These are phyloP conservation scores for Apiospora aurea DNA, from an alignment of 2,329 filamentous ascomycete species.

Conservation along the genomic window DNA sequence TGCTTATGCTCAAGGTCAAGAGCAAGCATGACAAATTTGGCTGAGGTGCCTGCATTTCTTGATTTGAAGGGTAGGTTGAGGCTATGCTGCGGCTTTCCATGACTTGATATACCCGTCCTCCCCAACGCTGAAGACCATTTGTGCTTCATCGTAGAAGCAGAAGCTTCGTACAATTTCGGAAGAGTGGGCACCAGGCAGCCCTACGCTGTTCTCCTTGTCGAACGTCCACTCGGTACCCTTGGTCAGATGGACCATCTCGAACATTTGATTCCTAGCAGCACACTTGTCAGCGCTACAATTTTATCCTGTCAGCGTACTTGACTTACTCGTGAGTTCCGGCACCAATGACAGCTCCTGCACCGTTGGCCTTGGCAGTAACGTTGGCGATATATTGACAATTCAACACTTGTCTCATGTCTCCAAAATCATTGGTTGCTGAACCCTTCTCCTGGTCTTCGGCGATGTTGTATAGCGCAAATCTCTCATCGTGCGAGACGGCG, in stretches of 20 bases:
- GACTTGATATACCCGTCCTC: constrained; percentile 66
- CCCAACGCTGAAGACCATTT: constrained; percentile 64
- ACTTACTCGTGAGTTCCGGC: constrained; percentile 73
- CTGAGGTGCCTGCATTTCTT: constrained; percentile 41
- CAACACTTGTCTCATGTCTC: constrained; percentile 71
- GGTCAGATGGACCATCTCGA: constrained; percentile 67
- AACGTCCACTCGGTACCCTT: constrained; percentile 61
- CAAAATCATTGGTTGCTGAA: constrained; percentile 64
- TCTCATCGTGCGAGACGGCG: constrained; percentile 80
- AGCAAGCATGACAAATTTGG: constrained; percentile 89
- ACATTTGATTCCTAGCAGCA: constrained; percentile 56
- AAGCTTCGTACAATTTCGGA: constrained; percentile 70
- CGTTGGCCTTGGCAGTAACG: constrained; percentile 66
- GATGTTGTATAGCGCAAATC: constrained; percentile 75
- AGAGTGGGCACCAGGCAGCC: constrained; percentile 68
- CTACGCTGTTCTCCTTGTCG: constrained; percentile 62
- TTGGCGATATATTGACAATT: constrained; percentile 78
- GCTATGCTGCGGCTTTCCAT: constrained; percentile 53
- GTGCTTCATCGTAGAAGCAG: constrained; percentile 67
- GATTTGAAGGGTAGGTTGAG: constrained; percentile 7
- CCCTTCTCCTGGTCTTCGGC: constrained; percentile 69
- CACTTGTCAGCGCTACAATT: constrained; percentile 5
- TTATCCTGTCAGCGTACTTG: neutral
- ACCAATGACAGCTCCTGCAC: constrained; percentile 66
- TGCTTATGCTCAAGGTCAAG: constrained; percentile 89